Base-by-base conservation (phyloP, 1,139 yeast species). In the Geotrichum candidum region DNA sequence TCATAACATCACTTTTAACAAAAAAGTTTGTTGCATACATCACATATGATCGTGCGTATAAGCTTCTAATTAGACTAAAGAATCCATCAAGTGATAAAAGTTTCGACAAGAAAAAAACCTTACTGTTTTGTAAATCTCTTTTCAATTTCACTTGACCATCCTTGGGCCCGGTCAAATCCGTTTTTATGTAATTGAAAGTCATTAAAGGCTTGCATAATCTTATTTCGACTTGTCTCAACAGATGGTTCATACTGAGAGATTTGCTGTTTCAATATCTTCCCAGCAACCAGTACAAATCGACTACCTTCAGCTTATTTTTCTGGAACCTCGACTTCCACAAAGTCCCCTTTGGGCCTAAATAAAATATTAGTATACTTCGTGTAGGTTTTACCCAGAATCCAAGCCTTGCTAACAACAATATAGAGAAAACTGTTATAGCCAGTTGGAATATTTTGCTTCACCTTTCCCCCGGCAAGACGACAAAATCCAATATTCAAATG, bases 161-260 rank as follows among this genome's bases (percentile, higher is more conserved):
- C 79, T 63, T 75, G 79, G 56, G 89, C 82, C 55, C 83, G 81
- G 71, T 86, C 95, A 70, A 90, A 90, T 0, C 96, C 96, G 72
- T 88, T 88, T 53, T 77, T 73, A 54, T 84, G 87, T 62, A 76
- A 73, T 71, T 87, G 90, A 73, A 86, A 90, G 72, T 88, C 94
- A 73, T 77, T 70, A 70, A 88, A 85, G 0, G 90, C 95, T 69
- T 86, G 76, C 67, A 82, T 80, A 64, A 90, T 86, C 68, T 82
- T 82, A 58, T 82, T 85, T 63, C 79, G 78, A 23, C 86, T 77
- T 7, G 86, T 83, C 63, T 89, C 94, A 23, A 88, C 96, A 73
- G 89, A 90, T 25, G 97, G 97, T 13, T 97, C 97, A 71, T 90
- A 88, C 73, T 91, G 96, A 51, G 89, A 88, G 61, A 88, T 81